Base-by-base conservation (phyloP, 352 stramenopile genomes). In the Globisporangium viniferum region DNA sequence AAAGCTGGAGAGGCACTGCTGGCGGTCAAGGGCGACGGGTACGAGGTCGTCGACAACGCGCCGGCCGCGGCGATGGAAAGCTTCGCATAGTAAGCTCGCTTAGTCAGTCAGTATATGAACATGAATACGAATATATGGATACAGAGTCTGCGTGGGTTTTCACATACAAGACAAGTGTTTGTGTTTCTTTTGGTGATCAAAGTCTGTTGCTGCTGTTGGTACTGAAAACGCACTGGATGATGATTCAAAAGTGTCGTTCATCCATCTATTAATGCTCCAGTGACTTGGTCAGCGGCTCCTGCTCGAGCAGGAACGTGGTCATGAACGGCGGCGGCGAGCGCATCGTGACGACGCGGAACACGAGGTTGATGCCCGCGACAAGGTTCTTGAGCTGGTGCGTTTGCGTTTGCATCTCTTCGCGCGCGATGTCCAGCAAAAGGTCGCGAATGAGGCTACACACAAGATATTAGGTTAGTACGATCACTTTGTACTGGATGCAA, bases 11-110 rank as follows among this genome's bases (percentile, higher is more conserved):
- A 69, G 35, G 58, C 18, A 10, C 46, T 90, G 63, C 71, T 94
- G 33, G 63, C 70, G 65, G 67, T 72, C 48, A 92, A 85, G 20
- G 80, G 84, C 58, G 80, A 86, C 31, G 85, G 85, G 18, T 96
- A 93, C 63, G 88, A 96, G 54, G 86, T 95, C 46, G 88, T 93
- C 1, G 86, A 93, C 39, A 88, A 76, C 24, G 67, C 76, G 10
- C 68, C 75, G 18, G 59, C 74, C 14, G 72, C 80, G 3, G 71
- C 60, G 51, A 95, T 95, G 83, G 88, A 95, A 55, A 89, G 83
- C 75, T 91, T 91, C 56, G 66, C 84, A 53, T 93, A 77, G 39
- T 66, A 41, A 20, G 46, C 27, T 48, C 31, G 24, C 15, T 12
- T 27, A 35, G 22, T 20, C 48, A 29, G 53, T 36, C 15, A 59